Base-by-base conservation (phyloP, 2,329 filamentous ascomycete species). In the Xylogone sp. region DNA sequence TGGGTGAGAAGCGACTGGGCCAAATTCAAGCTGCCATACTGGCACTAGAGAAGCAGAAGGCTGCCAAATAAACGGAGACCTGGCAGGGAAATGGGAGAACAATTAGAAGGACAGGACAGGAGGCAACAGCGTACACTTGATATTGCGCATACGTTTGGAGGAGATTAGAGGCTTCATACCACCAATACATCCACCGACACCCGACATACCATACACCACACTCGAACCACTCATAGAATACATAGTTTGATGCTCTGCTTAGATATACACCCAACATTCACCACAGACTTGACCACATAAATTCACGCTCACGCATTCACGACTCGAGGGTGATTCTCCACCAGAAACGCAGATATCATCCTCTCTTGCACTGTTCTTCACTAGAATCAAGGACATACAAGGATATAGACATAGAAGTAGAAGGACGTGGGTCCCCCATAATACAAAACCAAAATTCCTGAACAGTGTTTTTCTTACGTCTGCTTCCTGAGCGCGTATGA, bases 1-100 rank as follows among this genome's bases (percentile, higher is more conserved):
- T 62, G 45, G 43, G 58, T 19, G 58, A 57, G 43, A 49, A 53
- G 42, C 34, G 48, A 45, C 20, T 31, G 55, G 39, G 43, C 50
- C 46, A 42, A 49, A 20, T 57, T 53, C 20, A 42, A 57, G 48
- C 49, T 52, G 34, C 45, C 39, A 21, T 51, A 22, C 53, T 56
- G 18, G 47, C 46, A 43, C 10, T 52, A 21, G 48, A 53, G 46
- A 52, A 31, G 45, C n/a, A 53, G 47, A 42, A 50, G 46, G 20
- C n/a, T 44, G 21, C 34, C 8, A 39, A 39, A 39, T 39, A 39
- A 39, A 39, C 34, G n/a, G 34, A 39, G 34, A 39, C 34, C 8
- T 18, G 10, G 34, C 24, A 27, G 24, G n/a, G 24, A 27, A 10
- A 27, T 27, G 10, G 24, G 24, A 27, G 24, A 27, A 27, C 24